Base-by-base conservation (phyloP, 73 alveolate species). In the Tetrahymena malaccensis region DNA sequence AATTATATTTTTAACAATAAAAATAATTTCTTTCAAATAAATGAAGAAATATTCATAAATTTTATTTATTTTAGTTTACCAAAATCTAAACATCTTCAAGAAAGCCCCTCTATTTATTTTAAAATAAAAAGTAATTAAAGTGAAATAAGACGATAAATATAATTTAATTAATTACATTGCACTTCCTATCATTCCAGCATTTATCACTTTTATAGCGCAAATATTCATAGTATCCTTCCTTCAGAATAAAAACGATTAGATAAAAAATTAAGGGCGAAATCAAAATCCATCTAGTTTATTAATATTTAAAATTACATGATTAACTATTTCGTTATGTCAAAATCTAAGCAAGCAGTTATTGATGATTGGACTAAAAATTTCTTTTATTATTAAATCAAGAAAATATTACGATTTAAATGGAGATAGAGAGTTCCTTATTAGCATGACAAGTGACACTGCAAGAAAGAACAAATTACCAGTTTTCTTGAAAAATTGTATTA, bases 371-470 rank as follows among this genome's bases (percentile, higher is more conserved):
- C 55, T 93, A 34, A 93, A 44, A 55, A 40, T 89, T 85, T 89
- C 89, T 33, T 85, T 56, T 25, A 94, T 85, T 31, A 56, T 85
- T 1, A 85, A 85, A 8, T 94, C 50, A 55, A 84, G 37, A 83
- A 94, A 94, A 34, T 93, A 33, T 43, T 95, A 95, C 89, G 89
- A n/a, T 70, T 70, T 70, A 89, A 43, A 95, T n/a, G 97, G 97
- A 19, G 97, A 89, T 34, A 95, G 94, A 19, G 94, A 31, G 16
- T 93, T 85, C 34, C 94, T 93, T 34, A 95, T 95, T 40, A 95
- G 40, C 97, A 95, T 95, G 19, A 95, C 93, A 33, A 95, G 37
- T 83, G 97, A 38, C 27, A 95, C 85, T 0, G 94, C 97, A 11
- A 95, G 94, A 13, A 95, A 83, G 95, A 50, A 95, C 38, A 95